Percentiles rank a stretch among this genome's conserved stretches.
These are phyloP conservation scores for Apiospora arundinis DNA, from an alignment of 2,329 filamentous ascomycete species.

Conservation along the genomic window DNA sequence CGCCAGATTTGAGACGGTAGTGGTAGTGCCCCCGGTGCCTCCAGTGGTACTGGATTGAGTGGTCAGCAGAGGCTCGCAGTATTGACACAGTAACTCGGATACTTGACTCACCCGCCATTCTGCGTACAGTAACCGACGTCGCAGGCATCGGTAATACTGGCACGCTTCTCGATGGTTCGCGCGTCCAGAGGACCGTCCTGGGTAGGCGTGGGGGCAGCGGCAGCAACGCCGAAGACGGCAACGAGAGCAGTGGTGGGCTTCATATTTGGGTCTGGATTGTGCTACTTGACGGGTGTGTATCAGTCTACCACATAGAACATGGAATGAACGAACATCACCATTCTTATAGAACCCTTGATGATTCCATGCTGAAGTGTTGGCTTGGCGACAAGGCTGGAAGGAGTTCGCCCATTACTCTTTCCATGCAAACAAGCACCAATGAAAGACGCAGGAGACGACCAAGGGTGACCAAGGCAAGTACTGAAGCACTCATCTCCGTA, in stretches of 20 bases:
- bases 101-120: conserved; percentile 30
- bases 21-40: conserved; percentile 59
- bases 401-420: not conserved
- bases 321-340: not conserved
- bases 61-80: not conserved
- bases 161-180: conserved; percentile 32
- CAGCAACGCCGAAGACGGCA: conserved; percentile 30
- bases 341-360: not conserved
- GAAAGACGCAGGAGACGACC: not conserved
- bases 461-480: not conserved
- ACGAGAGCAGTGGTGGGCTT: conserved; percentile 32
- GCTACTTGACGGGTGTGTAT: not conserved
- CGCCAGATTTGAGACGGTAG: conserved; percentile 58
- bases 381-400: not conserved
- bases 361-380: not conserved
- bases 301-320: not conserved
- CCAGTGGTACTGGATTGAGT: conserved; percentile 52
- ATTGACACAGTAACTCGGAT: not conserved
- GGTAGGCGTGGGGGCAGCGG: conserved; percentile 32
- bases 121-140: conserved; percentile 31
- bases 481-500: not conserved
- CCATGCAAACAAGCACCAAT: not conserved
- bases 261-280: conserved; percentile 26
- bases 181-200: conserved; percentile 28
- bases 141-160: conserved; percentile 33